phyloP scores from a whole-genome alignment of 805 yeast species.

The Candida mattraensis region DNA sequence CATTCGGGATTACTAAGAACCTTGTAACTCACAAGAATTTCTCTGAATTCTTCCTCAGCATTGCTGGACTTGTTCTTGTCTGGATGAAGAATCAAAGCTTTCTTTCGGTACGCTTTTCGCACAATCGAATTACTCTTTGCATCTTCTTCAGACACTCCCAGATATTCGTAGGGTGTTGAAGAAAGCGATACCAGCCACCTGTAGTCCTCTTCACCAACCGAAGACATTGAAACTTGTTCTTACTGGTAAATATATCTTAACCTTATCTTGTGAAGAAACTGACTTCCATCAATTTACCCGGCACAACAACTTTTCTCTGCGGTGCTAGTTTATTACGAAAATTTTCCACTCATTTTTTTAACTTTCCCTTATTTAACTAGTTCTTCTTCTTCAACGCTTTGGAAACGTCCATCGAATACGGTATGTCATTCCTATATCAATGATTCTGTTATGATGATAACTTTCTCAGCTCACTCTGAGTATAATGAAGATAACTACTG shows the following conservation, averaged over 20 bases:
- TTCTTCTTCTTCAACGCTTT: too few species aligned
- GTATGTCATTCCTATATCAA: conserved; percentile 1
- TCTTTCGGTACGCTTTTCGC: conserved; percentile 31
- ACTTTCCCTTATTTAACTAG: conserved; percentile 1
- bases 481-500: conserved; percentile 49
- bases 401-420: conserved; percentile 2
- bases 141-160: conserved; percentile 7
- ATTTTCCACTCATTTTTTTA: too few species aligned
- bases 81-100: conserved; percentile 35
- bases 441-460: conserved; percentile 44
- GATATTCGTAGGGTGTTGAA: conserved; percentile 18
- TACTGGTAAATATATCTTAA: conserved; percentile 1
- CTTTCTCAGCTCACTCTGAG: conserved; percentile 61
- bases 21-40: conserved; percentile 28
- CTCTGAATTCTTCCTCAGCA: conserved; percentile 31
- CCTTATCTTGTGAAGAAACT: conserved; percentile 1
- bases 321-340: too few species aligned
- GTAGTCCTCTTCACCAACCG: conserved; percentile 17
- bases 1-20: conserved; percentile 22
- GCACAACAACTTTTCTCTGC: too few species aligned
- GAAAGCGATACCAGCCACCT: conserved; percentile 21
- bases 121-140: conserved; percentile 11
- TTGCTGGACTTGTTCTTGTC: conserved; percentile 33
- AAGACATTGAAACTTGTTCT: conserved; percentile 4
- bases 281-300: too few species aligned